Evolutionary conservation across 2,329 filamentous ascomycete species (phyloP), one percentile per base, ranked within the genome.

Genomic region (Acephala macrosclerotiorum): DNA sequence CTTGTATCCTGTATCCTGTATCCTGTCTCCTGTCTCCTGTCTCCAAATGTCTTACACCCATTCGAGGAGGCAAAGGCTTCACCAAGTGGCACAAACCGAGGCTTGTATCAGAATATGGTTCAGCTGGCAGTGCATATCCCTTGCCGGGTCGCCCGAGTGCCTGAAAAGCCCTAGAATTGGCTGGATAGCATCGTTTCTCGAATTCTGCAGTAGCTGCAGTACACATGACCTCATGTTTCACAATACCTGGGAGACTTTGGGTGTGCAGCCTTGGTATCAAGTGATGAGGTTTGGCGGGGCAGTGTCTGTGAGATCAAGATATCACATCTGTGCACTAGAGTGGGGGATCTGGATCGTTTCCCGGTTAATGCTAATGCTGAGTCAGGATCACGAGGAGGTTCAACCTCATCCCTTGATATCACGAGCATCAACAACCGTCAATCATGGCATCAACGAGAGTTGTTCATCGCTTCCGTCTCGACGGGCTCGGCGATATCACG

Each of bases 81-180:
- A 36, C 33, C 22, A 45, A 36, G 59, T 61, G 60, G 49, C 47
- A 49, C n/a, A 56, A 38, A 40, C 29, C 22, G 36, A 61, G 60
- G 35, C 47, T 33, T 25, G 36, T 57, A 57, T 57, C 55, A 57
- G 33, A 57, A 3, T 57, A 5, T 35, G 29, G 47, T 36, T 56
- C 60, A 61, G 60, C 60, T 61, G 60, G 60, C 60, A 61, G 4
- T 61, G 60, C 60, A 61, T 51, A 9, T 61, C 47, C 29, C 26
- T 18, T 40, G 58, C 42, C 58, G 45, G 42, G 9, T 60, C 16
- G 16, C 61, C 62, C 56, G 40, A 33, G 49, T 53, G 3, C 25
- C 49, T 53, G 49, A 53, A 53, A 29, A 53, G 35, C 35, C 53
- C n/a, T 51, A 57, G 33, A 51, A 51, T 22, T 38, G 58, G 45